phyloP scores from a whole-genome alignment of 1,284 basidiomycete genomes.

The Singerocomus inundabilis region DNA sequence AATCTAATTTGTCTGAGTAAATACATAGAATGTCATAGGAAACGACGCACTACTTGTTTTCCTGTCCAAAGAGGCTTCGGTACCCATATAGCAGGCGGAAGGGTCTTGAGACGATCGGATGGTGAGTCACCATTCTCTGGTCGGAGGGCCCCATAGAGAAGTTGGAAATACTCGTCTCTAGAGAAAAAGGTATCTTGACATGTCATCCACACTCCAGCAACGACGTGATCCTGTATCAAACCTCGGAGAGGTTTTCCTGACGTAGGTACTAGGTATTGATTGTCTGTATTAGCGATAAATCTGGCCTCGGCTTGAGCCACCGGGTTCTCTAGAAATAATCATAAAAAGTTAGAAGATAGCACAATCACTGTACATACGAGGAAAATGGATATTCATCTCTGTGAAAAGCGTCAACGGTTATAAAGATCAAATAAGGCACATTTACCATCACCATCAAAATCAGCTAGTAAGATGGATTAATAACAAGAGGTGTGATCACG shows the following conservation, averaged over 20 bases:
- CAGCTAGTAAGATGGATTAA: conserved; percentile 55
- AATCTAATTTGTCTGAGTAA: conserved; percentile 51
- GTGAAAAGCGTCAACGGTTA: conserved; percentile 16
- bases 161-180: conserved; percentile 94
- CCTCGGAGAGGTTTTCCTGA: conserved; percentile 98
- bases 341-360: conserved; percentile 9
- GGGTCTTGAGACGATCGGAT: conserved; percentile 70
- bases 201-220: conserved; percentile 99
- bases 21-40: not conserved
- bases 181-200: conserved; percentile 94
- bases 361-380: conserved; percentile 59
- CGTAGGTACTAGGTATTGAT: conserved; percentile 98
- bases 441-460: conserved; percentile 97
- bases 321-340: conserved; percentile 66
- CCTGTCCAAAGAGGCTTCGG: conserved; percentile 94
- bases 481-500: conserved; percentile 9
- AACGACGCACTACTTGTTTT: conserved; percentile 84
- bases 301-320: conserved; percentile 92
- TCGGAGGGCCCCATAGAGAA: conserved; percentile 92
- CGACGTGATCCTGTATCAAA: conserved; percentile 98
- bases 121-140: conserved; percentile 81
- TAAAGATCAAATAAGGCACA: conserved; percentile 8
- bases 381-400: conserved; percentile 99
- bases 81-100: conserved; percentile 92
- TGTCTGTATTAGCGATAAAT: conserved; percentile 97